Evolutionary conservation across 2,329 filamentous ascomycete species (phyloP), one percentile per base, ranked within the genome.

Genomic region (Cladobotryum mycophilum): DNA sequence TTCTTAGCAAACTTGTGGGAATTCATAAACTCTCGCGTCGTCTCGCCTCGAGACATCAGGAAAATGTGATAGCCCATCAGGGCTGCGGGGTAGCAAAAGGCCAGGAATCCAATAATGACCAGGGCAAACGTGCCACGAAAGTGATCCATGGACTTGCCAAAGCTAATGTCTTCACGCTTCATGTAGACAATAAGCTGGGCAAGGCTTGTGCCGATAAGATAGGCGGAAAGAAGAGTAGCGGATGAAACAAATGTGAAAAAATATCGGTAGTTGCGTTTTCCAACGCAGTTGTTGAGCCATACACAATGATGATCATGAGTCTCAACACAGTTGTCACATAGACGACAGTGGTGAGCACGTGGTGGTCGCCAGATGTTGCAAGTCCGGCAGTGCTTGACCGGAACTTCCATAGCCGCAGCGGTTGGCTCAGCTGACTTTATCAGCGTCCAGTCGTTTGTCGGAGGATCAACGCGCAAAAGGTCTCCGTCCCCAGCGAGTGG

Each of bases 221-320:
- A 92, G 14, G 90, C 64, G 0, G 85, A 80, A 15, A 96, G 76
- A 34, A 96, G 58, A 0, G 89, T 89, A n/a, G 82, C 83, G 13
- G 85, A 83, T 48, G 82, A 82, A 57, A 99, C 84, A 68, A 96
- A 99, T 11, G 87, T 81, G 67, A 97, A 96, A 70, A 99, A 99
- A 69, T 92, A 97, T 56, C 93, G 89, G 71, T 99, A 99, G 71
- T 99, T 99, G 61, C 93, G 88, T 58, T 92, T 86, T 41, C 93
- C 93, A 45, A 99, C 86, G 58, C 93, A 99, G 67, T 99, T 99
- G 72, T 99, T 99, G 56, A 99, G 81, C 93, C 93, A 99, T 14
- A 97, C 91, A 63, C 93, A 99, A 70, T 99, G 93, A 64, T 99
- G 93, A 64, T 99, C 93, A 59, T 96, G 89, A 0, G 90, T 96